phyloP scores from a whole-genome alignment of 2,329 filamentous ascomycete genomes.

The Fusarium sp. region DNA sequence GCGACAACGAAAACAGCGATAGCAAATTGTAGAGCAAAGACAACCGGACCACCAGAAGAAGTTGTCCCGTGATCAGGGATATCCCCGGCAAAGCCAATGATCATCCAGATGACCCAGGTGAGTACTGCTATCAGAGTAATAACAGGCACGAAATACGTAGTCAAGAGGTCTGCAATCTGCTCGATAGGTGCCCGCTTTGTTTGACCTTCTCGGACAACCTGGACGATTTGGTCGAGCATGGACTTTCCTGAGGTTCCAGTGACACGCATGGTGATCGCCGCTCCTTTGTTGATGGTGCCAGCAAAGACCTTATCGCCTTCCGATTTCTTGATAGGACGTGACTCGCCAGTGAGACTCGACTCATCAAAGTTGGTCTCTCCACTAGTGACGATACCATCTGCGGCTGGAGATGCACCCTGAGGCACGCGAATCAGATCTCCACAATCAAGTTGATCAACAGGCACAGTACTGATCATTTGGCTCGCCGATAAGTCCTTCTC shows the following conservation, averaged over 20 bases:
- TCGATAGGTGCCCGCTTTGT: constrained; percentile 81
- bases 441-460: constrained; percentile 78
- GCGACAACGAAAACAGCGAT: constrained; percentile 90
- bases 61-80: constrained; percentile 69
- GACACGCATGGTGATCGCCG: constrained; percentile 71
- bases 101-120: constrained; percentile 79
- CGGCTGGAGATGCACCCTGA: constrained; percentile 85
- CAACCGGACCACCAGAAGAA: constrained; percentile 71
- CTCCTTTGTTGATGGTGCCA: constrained; percentile 79
- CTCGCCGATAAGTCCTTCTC: constrained; percentile 54
- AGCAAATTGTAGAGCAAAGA: constrained; percentile 83
- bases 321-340: constrained; percentile 72
- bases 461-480: constrained; percentile 56
- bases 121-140: constrained; percentile 75
- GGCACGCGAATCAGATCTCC: constrained; percentile 80
- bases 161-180: constrained; percentile 77
- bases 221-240: constrained; percentile 84
- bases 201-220: constrained; percentile 81
- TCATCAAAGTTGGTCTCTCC: constrained; percentile 83
- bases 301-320: constrained; percentile 74
- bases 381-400: constrained; percentile 76
- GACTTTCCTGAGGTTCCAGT: constrained; percentile 75
- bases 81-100: constrained; percentile 67
- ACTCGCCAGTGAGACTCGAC: constrained; percentile 87
- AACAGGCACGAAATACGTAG: constrained; percentile 80